Conservation (phyloP, 306 rosid species). For the Benincasa hispida region DNA sequence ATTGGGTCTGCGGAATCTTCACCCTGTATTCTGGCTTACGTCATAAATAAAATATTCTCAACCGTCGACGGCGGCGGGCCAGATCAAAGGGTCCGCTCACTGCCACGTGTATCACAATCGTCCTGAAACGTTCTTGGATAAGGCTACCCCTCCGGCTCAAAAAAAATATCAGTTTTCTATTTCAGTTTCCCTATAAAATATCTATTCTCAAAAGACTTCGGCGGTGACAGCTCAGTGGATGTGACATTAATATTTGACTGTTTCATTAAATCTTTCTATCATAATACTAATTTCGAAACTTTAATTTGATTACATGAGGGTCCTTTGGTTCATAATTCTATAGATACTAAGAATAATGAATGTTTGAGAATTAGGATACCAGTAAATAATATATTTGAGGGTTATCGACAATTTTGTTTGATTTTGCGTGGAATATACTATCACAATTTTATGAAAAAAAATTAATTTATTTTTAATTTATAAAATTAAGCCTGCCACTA, state of each 20-base stretch:
- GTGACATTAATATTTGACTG: background rate
- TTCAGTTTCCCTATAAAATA: background rate
- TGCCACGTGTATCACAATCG: background rate
- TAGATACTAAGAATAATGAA: no score
- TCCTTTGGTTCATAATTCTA: no score
- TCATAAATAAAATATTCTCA: background rate
- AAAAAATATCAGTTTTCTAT: background rate
- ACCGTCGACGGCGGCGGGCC: background rate
- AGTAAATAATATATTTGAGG: no score
- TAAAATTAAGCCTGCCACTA: no score
- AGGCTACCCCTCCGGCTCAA: background rate
- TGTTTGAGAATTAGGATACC: no score
- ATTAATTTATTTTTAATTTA: no score
- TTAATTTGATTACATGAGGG: no score
- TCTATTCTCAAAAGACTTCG: background rate
- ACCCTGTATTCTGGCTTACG: background rate
- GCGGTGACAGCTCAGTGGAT: background rate
- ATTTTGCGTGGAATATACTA: no score
- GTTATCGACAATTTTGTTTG: no score
- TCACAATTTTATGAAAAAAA: no score
- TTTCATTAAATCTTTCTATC: no score
- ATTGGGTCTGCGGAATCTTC: background rate
- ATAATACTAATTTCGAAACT: no score
- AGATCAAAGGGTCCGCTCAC: background rate
- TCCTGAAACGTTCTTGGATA: constrained; percentile 3